Base-by-base conservation (phyloP, 2,329 filamentous ascomycete genomes). In the Metarhizium brunneum region DNA sequence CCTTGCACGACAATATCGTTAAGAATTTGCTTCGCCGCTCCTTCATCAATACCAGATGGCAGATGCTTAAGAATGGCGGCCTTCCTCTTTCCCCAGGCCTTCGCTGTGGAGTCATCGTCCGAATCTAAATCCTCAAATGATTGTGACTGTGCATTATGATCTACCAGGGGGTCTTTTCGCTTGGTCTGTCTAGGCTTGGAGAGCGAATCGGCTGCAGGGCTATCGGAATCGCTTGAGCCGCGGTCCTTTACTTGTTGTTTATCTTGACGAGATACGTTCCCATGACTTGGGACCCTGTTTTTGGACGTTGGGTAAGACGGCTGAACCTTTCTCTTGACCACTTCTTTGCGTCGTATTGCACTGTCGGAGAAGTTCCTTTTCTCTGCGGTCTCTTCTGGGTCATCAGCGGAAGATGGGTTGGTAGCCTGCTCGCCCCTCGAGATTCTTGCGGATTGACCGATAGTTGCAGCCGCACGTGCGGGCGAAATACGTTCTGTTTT, bases 1-100 rank as follows among this genome's bases (percentile, higher is more conserved):
- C 94, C 94, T 59, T 92, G 84, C 14, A 97, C 86, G 2, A 99
- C 88, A 57, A 99, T 95, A 62, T 99, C 94, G 65, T 96, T 96
- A 56, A 97, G 78, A 35, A 99, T 96, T 59, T 96, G 90, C 65
- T 89, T 88, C 0, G 92, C 94, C 3, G 92, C 88, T 30, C 79
- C 76, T 61, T 86, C 82, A 65, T 99, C 94, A 3, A 96, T 83
- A 0, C 91, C 91, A 54, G 85, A 80, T 0, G 92, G 92, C 1
- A 97, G 72, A 56, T 86, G 86, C 65, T 88, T 90, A 65, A 96
- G 74, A 25, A 95, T 76, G 8, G 78, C 70, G 51, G 77, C 74
- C 59, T 88, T 83, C 51, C 79, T 82, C 53, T 76, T 77, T 60
- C 87, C 81, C 79, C 83, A 88, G 10, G 75, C 73, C 20, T 69